Evolutionary conservation across 352 stramenopile genomes (phyloP).

Genomic region (Aphanomyces astaci): DNA sequence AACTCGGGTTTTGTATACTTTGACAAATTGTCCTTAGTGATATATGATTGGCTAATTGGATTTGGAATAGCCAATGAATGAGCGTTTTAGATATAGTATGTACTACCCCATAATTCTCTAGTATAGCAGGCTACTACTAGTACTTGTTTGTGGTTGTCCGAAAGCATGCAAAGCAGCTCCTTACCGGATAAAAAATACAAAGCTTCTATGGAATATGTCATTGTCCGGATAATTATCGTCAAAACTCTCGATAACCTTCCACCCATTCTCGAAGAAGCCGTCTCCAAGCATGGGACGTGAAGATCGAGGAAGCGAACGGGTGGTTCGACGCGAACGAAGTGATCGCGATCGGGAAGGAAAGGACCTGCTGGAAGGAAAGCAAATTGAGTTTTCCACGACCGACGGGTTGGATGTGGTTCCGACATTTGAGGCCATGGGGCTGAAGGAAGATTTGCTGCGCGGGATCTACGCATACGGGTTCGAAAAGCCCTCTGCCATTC

Average conservation of each 20-base stretch:
- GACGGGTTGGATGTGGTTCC: conserved; percentile 78
- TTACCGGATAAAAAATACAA: background rate
- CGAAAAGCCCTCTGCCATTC: conserved; percentile 96
- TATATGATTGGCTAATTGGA: background rate
- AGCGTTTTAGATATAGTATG: too few relatives aligned
- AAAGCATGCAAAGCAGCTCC: too few relatives aligned
- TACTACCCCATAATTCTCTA: background rate
- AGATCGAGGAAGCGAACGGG: conserved; percentile 13
- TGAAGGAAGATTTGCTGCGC: conserved; percentile 88
- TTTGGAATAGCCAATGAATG: background rate
- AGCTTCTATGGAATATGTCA: background rate
- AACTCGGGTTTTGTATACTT: background rate
- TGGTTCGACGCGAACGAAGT: conserved; percentile 22
- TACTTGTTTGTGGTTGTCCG: background rate
- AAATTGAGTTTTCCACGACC: conserved; percentile 88
- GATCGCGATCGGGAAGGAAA: conserved; percentile 56
- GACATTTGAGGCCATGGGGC: conserved; percentile 87
- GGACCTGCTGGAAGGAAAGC: conserved; percentile 35
- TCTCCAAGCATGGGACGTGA: conserved; percentile 17
- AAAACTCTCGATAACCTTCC: conserved; percentile 1
- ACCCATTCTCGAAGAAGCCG: conserved; percentile 9
- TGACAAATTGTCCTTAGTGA: background rate
- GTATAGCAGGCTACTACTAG: background rate
- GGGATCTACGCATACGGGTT: conserved; percentile 91
- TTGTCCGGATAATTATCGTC: background rate